A percentile compares a stretch with the other conserved stretches of the same genome.
phyloP scores from a whole-genome alignment of 106 monocot species.

The Platanthera zijinensis region DNA sequence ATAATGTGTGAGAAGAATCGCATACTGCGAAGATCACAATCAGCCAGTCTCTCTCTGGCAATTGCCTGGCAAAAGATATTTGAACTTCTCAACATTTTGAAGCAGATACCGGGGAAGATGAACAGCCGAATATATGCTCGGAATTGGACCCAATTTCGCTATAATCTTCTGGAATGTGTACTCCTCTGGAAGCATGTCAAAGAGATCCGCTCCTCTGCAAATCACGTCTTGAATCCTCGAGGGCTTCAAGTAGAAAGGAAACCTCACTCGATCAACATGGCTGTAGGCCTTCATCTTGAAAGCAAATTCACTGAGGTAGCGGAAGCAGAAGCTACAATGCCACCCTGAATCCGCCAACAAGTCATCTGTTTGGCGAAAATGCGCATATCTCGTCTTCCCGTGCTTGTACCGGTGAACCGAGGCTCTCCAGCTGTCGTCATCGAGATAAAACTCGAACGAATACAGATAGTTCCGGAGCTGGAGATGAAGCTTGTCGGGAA shows the following conservation, averaged over 20 bases:
- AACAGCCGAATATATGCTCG: slow-evolving; percentile 45
- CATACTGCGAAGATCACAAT: background rate
- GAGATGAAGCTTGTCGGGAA: slow-evolving; percentile 55
- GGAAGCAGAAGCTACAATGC: slow-evolving; percentile 97
- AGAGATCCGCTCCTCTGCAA: slow-evolving; percentile 61
- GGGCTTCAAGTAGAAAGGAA: slow-evolving; percentile 27
- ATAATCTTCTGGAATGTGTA: slow-evolving; percentile 57
- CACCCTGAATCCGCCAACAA: slow-evolving; percentile 75
- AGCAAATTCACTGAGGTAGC: slow-evolving; percentile 47
- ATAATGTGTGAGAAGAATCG: background rate
- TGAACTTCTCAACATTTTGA: slow-evolving; percentile 38
- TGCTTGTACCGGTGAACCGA: slow-evolving; percentile 57
- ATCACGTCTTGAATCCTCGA: slow-evolving; percentile 67
- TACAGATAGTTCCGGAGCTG: slow-evolving; percentile 71
- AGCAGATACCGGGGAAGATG: slow-evolving; percentile 45
- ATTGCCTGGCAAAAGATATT: slow-evolving; percentile 52
- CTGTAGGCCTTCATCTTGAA: slow-evolving; percentile 96
- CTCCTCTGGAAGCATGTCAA: slow-evolving; percentile 83
- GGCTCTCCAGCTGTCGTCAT: slow-evolving; percentile 78
- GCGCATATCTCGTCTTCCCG: slow-evolving; percentile 64
- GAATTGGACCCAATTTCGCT: slow-evolving; percentile 57
- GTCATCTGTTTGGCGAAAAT: slow-evolving; percentile 59
- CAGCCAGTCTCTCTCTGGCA: slow-evolving; percentile 53
- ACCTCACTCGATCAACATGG: slow-evolving; percentile 68
- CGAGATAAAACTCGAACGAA: slow-evolving; percentile 73